Evolutionary conservation across 306 rosid genomes (phyloP).

Genomic region (Myrica gale): DNA sequence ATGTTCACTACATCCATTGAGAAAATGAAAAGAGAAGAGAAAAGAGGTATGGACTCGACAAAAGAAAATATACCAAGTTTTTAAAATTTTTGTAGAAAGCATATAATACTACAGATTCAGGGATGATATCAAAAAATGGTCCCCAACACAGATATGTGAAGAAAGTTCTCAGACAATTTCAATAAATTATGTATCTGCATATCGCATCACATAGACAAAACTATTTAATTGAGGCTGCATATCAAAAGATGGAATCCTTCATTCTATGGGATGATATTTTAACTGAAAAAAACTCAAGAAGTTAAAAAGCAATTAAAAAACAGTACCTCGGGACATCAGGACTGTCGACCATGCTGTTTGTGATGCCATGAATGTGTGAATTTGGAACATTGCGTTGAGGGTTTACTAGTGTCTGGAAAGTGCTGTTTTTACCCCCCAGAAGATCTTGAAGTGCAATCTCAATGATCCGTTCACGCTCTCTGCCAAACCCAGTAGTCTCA

Average conservation of each 20-base stretch:
- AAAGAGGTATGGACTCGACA: not conserved
- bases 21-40: not conserved
- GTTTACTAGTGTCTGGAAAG: conserved; percentile 83
- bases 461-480: conserved; percentile 55
- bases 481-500: conserved; percentile 78
- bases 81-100: not conserved
- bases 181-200: not conserved
- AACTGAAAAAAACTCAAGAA: not conserved
- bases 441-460: conserved; percentile 84
- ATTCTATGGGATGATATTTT: not conserved
- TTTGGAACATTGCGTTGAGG: conserved; percentile 58
- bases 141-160: not conserved
- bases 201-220: not conserved
- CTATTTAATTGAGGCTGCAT: not conserved
- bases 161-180: not conserved
- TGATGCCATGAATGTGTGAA: conserved; percentile 60
- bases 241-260: conserved; percentile 1
- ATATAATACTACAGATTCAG: not conserved
- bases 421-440: conserved; percentile 79
- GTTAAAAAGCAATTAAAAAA: conserved; percentile 13
- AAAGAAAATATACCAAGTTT: too few species aligned
- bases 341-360: conserved; percentile 53
- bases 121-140: not conserved
- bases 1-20: not conserved
- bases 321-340: conserved; percentile 84